Evolutionary conservation across 1,284 basidiomycete genomes (phyloP), one percentile per base, ranked within the genome.

Genomic region (Dichomitus squalens): DNA sequence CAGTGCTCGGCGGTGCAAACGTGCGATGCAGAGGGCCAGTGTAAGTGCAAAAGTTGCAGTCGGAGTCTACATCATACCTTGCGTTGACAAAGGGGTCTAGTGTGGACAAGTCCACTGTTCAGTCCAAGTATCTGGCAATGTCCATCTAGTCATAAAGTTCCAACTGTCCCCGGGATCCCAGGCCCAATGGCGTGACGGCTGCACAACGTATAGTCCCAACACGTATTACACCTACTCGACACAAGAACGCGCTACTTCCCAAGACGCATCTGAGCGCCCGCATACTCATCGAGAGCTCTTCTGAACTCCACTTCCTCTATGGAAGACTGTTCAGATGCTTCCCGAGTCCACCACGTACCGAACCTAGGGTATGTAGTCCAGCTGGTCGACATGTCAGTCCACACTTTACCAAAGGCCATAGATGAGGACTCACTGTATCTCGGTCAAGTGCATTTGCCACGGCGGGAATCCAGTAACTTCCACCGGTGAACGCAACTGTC

Each of bases 401-500:
- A 38, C n/a, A 27, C 7, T 6, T 6, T 9, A 1, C 2, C 14
- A 2, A 14, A n/a, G 25, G 16, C n/a, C 27, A 46, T 25, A 47
- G 2, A 16, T 2, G n/a, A 8, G 20, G 2, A 71, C 87, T 74
- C 67, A 92, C 90, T 85, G 80, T 60, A 92, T 84, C 71, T 92
- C 90, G 40, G 88, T 88, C 48, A 92, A 73, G 55, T 85, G 77
- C 9, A 86, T 81, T 61, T 91, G 88, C 90, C 90, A 92, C 23
- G 90, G 90, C 23, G 90, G 90, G 61, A 87, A 91, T 2, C 86
- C 87, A 61, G 87, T 74, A 11, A 91, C 73, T 68, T 91, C 88
- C 49, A 86, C 70, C 1, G 86, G 82, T 27, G 74, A 66, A 47
- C 68, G 71, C 50, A 73, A 70, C 41, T 69, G 68, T 47, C 64